Base-by-base conservation (phyloP, 2,329 filamentous ascomycete species). In the Hypoxylon sp. region DNA sequence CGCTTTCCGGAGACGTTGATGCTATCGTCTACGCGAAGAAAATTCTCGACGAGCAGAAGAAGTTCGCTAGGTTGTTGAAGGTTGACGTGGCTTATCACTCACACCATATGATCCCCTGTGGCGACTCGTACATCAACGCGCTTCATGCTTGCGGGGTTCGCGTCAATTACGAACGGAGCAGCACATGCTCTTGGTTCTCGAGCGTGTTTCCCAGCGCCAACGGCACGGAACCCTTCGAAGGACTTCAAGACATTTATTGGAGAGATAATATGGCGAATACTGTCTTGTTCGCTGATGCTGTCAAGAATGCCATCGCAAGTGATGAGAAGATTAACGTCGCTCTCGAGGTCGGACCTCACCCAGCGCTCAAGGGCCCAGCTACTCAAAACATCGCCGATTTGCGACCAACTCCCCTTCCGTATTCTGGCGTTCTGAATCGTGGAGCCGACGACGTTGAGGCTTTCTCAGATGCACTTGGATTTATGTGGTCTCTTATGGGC, bases 311-410 rank as follows among this genome's bases (percentile, higher is more conserved):
- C n/a, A n/a, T n/a, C n/a, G n/a, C n/a, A n/a, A n/a, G n/a, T n/a
- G n/a, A n/a, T n/a, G n/a, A n/a, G n/a, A n/a, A n/a, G n/a, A n/a
- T 43, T 26, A 65, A 1, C 69, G 74, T 0, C 10, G 74, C 0
- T 17, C 63, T 81, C 2, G 80, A 81, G 50, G 63, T 81, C 4
- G 79, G 79, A 0, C 77, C 79, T 1, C 79, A 81, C 57, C 74
- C 79, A 0, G 74, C 76, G 3, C 70, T 82, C 4, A 77, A 76
- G 60, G 72, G 72, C 0, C 78, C 79, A 0, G 70, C 73, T 0
- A 67, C 55, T n/a, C n/a, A n/a, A n/a, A n/a, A n/a, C n/a, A n/a
- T n/a, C n/a, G n/a, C n/a, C n/a, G n/a, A n/a, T n/a, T n/a, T n/a
- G n/a, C n/a, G n/a, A n/a, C n/a, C n/a, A n/a, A n/a, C n/a, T n/a